Evolutionary conservation across 2,329 filamentous ascomycete species (phyloP).

Genomic region (Stenocarpella maydis): DNA sequence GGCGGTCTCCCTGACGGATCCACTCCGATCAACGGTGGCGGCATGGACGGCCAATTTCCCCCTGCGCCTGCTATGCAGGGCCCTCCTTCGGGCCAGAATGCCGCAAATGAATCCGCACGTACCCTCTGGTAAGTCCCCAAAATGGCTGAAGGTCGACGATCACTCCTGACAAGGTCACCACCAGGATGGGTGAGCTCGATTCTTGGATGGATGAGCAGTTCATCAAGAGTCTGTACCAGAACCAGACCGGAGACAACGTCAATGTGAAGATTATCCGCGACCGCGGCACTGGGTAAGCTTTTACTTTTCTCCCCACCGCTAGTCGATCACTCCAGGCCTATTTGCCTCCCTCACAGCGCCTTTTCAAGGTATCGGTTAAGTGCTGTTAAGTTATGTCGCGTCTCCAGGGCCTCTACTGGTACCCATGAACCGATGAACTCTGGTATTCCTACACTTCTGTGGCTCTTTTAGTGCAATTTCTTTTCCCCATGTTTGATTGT

Average conservation of each 20-base stretch:
- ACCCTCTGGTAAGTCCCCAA: slow-evolving; percentile 31
- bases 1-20: slow-evolving; percentile 21
- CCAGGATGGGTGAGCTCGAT: slow-evolving; percentile 98
- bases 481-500: background rate
- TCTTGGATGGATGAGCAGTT: slow-evolving; percentile 99
- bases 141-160: too few species aligned
- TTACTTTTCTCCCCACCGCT: slow-evolving; percentile 6
- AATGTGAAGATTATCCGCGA: slow-evolving; percentile 99
- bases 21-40: slow-evolving; percentile 14
- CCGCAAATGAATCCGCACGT: slow-evolving; percentile 32
- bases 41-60: slow-evolving; percentile 33
- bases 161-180: background rate
- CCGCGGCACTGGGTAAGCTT: slow-evolving; percentile 89
- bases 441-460: background rate
- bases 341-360: background rate
- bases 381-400: background rate
- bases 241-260: slow-evolving; percentile 89
- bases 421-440: background rate
- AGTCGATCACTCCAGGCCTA: background rate
- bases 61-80: slow-evolving; percentile 27
- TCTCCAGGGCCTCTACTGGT: background rate
- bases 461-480: background rate
- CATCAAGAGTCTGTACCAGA: slow-evolving; percentile 89
- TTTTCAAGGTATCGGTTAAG: background rate
- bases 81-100: slow-evolving; percentile 15